Conservation (phyloP, 192 early-diverging fungal genomes). For the Backusella macrospora region DNA sequence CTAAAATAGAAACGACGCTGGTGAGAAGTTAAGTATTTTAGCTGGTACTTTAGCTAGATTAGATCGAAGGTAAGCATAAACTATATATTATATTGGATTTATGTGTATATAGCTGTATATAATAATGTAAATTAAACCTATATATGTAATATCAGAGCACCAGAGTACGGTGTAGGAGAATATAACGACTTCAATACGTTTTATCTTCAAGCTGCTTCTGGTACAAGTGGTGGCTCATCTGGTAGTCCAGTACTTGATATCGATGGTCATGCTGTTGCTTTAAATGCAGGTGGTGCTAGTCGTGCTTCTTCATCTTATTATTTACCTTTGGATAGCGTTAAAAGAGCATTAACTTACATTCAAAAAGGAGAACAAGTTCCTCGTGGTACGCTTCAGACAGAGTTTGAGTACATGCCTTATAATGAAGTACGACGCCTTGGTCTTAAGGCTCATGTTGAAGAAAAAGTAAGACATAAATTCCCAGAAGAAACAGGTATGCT, state of each 20-base stretch:
- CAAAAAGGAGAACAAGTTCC: slow-evolving; percentile 58
- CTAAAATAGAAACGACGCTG: slow-evolving; percentile 64
- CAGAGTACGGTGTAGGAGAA: slow-evolving; percentile 67
- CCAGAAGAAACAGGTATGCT: slow-evolving; percentile 76
- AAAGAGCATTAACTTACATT: slow-evolving; percentile 63
- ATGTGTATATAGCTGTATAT: not conserved
- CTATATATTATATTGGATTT: not conserved
- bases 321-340: slow-evolving; percentile 75
- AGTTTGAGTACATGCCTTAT: slow-evolving; percentile 70
- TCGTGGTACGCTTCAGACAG: slow-evolving; percentile 78
- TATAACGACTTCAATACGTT: slow-evolving; percentile 86
- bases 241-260: slow-evolving; percentile 81
- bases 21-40: slow-evolving; percentile 79
- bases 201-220: slow-evolving; percentile 76
- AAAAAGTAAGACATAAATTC: slow-evolving; percentile 58
- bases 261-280: slow-evolving; percentile 72
- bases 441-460: slow-evolving; percentile 66
- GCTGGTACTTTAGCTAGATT: slow-evolving; percentile 73
- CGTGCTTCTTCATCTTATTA: slow-evolving; percentile 75
- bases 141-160: slow-evolving; percentile 48
- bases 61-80: slow-evolving; percentile 54
- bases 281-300: slow-evolving; percentile 74
- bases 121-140: not conserved
- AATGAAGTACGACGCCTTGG: slow-evolving; percentile 75
- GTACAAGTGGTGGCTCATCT: slow-evolving; percentile 75